Evolutionary conservation across 202 grass and related monocot genomes (phyloP).

Genomic region (Elaeis oleifera): DNA sequence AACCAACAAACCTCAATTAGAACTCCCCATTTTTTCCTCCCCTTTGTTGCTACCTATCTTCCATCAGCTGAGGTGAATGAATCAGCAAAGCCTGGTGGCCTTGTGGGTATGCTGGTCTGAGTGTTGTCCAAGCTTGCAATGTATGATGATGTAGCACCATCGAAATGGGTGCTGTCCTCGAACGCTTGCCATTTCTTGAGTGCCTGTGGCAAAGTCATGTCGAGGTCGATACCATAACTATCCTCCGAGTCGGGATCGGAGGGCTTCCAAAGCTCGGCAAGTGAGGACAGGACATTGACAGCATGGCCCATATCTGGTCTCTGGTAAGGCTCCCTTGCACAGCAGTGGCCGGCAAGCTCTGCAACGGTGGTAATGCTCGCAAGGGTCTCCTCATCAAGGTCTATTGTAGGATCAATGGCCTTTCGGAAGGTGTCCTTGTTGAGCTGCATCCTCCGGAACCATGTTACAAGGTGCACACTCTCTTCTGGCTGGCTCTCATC

Average conservation of each 20-base stretch:
- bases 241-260: conserved; percentile 74
- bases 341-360: conserved; percentile 86
- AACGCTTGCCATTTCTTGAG: conserved; percentile 97
- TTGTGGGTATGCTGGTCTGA: conserved; percentile 14
- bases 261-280: conserved; percentile 83
- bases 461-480: conserved; percentile 89
- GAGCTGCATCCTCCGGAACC: conserved; percentile 90
- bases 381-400: conserved; percentile 67
- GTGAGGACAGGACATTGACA: conserved; percentile 79
- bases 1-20: not conserved
- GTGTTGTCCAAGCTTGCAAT: conserved; percentile 10
- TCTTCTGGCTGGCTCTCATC: conserved; percentile 85
- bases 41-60: not conserved
- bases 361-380: conserved; percentile 69
- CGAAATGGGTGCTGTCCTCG: conserved; percentile 65
- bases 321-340: conserved; percentile 73
- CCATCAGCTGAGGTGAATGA: conserved; percentile 11
- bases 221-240: conserved; percentile 83
- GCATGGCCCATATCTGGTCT: conserved; percentile 87
- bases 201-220: conserved; percentile 89
- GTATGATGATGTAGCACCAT: conserved; percentile 26
- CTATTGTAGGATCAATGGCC: conserved; percentile 49
- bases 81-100: conserved; percentile 6
- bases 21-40: too few species aligned
- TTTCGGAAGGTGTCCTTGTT: conserved; percentile 64